These are phyloP conservation scores for Aspergillus versicolor DNA, from an alignment of 2,329 filamentous ascomycete species.

Conservation along the genomic window DNA sequence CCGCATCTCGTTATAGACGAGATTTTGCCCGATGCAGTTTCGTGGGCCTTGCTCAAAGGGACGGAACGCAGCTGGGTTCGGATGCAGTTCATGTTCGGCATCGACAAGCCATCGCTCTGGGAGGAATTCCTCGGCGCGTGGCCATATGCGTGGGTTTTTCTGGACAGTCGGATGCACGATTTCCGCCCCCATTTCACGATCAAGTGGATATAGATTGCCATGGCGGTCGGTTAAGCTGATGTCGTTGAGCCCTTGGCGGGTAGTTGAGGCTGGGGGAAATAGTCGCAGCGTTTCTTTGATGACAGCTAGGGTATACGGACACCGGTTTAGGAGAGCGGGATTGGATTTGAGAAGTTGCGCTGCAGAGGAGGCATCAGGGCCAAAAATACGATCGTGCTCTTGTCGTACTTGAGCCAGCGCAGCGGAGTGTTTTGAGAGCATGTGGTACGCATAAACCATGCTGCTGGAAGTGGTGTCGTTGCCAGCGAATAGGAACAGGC, in stretches of 20 bases:
- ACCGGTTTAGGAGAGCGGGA: constrained; percentile 8
- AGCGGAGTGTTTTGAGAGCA: constrained; percentile 8
- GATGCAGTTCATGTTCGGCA: not conserved
- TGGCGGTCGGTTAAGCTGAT: not conserved
- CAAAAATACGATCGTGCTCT: constrained; percentile 14
- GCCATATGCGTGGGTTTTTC: constrained; percentile 1
- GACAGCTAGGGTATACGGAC: constrained; percentile 11
- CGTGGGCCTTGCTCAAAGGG: constrained; percentile 15
- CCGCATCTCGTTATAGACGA: constrained; percentile 8
- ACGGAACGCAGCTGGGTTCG: constrained; percentile 7
- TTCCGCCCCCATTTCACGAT: not conserved
- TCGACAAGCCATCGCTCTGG: constrained; percentile 11
- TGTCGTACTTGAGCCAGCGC: not conserved
- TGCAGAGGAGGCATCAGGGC: not conserved
- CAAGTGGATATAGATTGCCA: not conserved
- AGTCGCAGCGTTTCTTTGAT: constrained; percentile 15
- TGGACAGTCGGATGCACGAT: constrained; percentile 2
- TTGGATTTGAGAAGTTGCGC: not conserved
- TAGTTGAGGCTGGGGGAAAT: not conserved
- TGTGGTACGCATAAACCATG: constrained; percentile 3
- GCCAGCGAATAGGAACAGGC: not conserved
- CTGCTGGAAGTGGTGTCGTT: constrained; percentile 5
- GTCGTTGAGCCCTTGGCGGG: not conserved
- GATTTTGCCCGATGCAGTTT: constrained; percentile 7
- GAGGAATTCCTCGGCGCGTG: constrained; percentile 2